These are phyloP conservation scores for Alternaria infectoria DNA, from an alignment of 2,329 filamentous ascomycete genomes.

Conservation along the genomic window DNA sequence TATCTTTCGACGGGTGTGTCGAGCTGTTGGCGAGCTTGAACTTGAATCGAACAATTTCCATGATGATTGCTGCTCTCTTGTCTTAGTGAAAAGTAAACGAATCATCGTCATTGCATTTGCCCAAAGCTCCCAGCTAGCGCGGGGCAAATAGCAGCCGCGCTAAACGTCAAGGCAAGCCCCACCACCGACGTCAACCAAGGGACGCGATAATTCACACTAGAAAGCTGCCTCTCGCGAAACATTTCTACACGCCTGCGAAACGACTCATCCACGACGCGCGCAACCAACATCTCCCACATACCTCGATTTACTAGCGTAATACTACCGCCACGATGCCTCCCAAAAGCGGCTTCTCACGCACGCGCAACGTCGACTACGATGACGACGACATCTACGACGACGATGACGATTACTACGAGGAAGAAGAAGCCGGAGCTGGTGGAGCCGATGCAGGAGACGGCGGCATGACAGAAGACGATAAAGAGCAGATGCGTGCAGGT, in stretches of 20 bases:
- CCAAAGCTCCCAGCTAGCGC: slow-evolving; percentile 15
- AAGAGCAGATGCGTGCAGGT: slow-evolving; percentile 66
- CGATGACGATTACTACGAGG: slow-evolving; percentile 54
- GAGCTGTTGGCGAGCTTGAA: slow-evolving; percentile 2
- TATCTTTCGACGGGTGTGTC: slow-evolving; percentile 24
- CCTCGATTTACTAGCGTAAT: too few species aligned
- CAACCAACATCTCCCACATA: too few species aligned
- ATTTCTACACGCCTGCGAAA: not conserved
- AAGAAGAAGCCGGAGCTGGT: slow-evolving; percentile 31
- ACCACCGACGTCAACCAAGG: slow-evolving; percentile 15
- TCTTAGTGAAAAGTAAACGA: not conserved
- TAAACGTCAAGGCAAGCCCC: slow-evolving; percentile 20
- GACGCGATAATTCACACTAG: slow-evolving; percentile 1
- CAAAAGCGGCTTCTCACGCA: slow-evolving; percentile 51
- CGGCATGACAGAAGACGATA: slow-evolving; percentile 38
- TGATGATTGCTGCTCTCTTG: not conserved
- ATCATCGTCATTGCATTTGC: not conserved
- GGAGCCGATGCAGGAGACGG: slow-evolving; percentile 27
- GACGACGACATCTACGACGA: slow-evolving; percentile 61
- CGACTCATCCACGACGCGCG: not conserved
- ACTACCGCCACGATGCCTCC: slow-evolving; percentile 27
- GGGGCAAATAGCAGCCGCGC: slow-evolving; percentile 21
- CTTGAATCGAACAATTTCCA: not conserved
- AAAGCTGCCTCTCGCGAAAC: not conserved
- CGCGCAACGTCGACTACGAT: slow-evolving; percentile 57